Evolutionary conservation across 345 rosid species (phyloP).

Genomic region (Moricandia moricandioides): DNA sequence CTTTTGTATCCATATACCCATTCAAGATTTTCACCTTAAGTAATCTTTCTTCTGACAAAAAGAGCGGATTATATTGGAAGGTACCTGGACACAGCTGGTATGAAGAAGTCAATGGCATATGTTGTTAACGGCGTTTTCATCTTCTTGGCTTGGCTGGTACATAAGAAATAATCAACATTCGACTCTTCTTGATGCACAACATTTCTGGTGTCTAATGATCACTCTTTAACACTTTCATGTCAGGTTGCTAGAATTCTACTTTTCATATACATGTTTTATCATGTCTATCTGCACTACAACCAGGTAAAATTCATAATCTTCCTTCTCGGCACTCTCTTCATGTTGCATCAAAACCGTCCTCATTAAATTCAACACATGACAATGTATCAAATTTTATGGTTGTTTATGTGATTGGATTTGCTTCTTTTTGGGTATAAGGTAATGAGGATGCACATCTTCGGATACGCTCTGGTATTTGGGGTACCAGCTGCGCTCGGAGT

Average conservation of each 20-base stretch:
- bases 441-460: slow-evolving; percentile 57
- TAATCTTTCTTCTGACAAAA: slow-evolving; percentile 16
- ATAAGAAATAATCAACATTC: neutral
- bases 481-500: slow-evolving; percentile 66
- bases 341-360: neutral
- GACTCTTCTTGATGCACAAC: neutral
- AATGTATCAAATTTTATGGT: neutral
- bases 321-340: neutral
- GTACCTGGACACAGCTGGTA: slow-evolving; percentile 83
- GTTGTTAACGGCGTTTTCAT: slow-evolving; percentile 76
- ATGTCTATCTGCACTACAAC: slow-evolving; percentile 65
- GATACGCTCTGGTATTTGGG: slow-evolving; percentile 50
- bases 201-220: neutral
- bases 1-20: neutral
- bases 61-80: slow-evolving; percentile 32
- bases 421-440: slow-evolving; percentile 43
- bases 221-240: slow-evolving; percentile 18
- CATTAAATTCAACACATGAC: neutral
- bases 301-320: slow-evolving; percentile 50
- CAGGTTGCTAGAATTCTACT: slow-evolving; percentile 88
- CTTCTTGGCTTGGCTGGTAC: slow-evolving; percentile 85
- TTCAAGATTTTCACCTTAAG: neutral
- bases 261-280: slow-evolving; percentile 77
- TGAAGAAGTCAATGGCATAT: slow-evolving; percentile 76
- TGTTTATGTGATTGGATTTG: slow-evolving; percentile 9